These are phyloP conservation scores for Chaetoscypha palmicola DNA, from an alignment of 2,329 filamentous ascomycete genomes.

Conservation along the genomic window DNA sequence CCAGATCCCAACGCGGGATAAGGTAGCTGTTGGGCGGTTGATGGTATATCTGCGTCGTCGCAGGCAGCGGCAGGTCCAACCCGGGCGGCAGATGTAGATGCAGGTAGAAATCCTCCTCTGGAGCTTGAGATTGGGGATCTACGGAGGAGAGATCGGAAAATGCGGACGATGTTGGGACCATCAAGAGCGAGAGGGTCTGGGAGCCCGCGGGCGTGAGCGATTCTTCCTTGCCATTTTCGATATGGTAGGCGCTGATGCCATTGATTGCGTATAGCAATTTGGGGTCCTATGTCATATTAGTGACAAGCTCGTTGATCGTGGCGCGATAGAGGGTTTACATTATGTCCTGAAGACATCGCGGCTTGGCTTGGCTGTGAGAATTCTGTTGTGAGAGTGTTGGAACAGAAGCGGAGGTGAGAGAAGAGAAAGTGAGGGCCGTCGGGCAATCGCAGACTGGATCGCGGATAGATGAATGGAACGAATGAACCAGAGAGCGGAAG, in stretches of 20 bases:
- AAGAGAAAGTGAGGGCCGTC: not conserved
- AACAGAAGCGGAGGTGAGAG: not conserved
- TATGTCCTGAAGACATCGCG: slow-evolving; percentile 27
- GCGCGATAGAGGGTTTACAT: slow-evolving; percentile 18
- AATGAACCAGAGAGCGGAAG: not conserved
- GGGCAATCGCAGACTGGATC: not conserved
- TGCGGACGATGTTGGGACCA: slow-evolving; percentile 85
- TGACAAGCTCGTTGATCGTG: not conserved
- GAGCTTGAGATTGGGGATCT: slow-evolving; percentile 46
- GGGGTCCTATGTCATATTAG: slow-evolving; percentile 39
- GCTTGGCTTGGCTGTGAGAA: no score
- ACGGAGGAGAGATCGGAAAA: slow-evolving; percentile 49
- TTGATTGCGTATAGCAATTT: slow-evolving; percentile 66
- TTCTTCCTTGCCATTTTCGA: slow-evolving; percentile 79
- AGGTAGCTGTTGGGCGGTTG: slow-evolving; percentile 89
- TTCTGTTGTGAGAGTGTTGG: not conserved
- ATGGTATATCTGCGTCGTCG: slow-evolving; percentile 95
- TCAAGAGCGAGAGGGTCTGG: slow-evolving; percentile 86
- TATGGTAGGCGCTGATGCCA: slow-evolving; percentile 85
- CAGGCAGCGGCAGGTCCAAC: slow-evolving; percentile 85
- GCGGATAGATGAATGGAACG: not conserved
- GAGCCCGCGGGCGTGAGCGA: slow-evolving; percentile 77
- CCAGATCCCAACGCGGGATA: slow-evolving; percentile 91
- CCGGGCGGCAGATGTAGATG: slow-evolving; percentile 92
- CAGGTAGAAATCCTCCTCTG: slow-evolving; percentile 91